Conservation (phyloP, 2,329 filamentous ascomycete genomes). For the Claviceps purpurea region DNA sequence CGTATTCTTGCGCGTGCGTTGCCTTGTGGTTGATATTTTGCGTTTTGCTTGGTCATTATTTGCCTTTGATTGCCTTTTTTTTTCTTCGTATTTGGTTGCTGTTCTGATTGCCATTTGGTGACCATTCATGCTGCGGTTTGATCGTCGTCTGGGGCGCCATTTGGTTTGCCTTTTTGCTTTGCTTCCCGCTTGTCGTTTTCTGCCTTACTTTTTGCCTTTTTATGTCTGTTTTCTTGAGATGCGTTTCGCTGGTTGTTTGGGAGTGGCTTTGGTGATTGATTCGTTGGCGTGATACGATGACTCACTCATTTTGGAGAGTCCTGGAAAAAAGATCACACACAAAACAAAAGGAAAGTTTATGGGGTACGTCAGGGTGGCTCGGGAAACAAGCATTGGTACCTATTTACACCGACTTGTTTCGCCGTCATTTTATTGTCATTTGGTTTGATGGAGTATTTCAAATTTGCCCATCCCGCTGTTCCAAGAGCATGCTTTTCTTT, state of each 20-base stretch:
- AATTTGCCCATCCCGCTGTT: no score
- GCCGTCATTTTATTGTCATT: no score
- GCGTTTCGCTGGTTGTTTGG: neutral
- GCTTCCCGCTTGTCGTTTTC: neutral
- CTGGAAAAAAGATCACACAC: neutral
- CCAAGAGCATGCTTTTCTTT: no score
- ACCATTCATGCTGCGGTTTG: no score
- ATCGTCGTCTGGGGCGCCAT: no score
- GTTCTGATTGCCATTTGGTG: neutral
- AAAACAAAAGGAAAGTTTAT: neutral
- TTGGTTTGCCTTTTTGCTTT: neutral
- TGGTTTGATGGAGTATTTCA: no score
- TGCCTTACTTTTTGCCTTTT: neutral
- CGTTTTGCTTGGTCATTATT: neutral
- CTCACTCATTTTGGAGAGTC: neutral
- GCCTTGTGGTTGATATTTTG: neutral
- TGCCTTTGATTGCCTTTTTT: neutral
- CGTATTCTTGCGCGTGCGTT: constrained; percentile 31
- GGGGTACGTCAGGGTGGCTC: no score
- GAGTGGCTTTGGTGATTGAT: neutral
- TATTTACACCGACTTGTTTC: no score
- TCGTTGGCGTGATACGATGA: neutral
- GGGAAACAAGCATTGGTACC: no score
- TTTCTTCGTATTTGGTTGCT: neutral
- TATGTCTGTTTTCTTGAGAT: neutral